Evolutionary conservation across 371 early-diverging fungal genomes (phyloP).

Genomic region (Dichotomocladium elegans): DNA sequence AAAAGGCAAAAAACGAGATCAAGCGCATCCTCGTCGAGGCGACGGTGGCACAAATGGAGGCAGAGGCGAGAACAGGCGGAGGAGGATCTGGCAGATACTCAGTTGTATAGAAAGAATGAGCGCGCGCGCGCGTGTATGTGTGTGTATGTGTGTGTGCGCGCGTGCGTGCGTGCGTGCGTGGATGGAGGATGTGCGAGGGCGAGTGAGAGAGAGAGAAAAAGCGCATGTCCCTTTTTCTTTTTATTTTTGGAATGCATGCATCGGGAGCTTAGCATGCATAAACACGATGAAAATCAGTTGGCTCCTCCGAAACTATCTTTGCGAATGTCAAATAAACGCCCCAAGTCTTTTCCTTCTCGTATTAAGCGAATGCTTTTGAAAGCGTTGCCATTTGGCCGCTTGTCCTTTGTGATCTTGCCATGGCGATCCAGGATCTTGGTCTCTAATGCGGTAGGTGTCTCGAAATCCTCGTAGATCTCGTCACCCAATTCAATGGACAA

Average conservation of each 20-base stretch:
- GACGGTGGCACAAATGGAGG: conserved; percentile 68
- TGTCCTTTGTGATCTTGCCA: conserved; percentile 45
- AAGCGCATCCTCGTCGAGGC: conserved; percentile 88
- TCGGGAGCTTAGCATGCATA: conserved; percentile 4
- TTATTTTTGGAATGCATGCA: not conserved
- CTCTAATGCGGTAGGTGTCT: conserved; percentile 49
- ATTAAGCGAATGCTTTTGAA: conserved; percentile 47
- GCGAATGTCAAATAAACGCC: conserved; percentile 49
- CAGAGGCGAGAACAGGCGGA: conserved; percentile 57
- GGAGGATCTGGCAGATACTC: conserved; percentile 40
- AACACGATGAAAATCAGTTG: conserved; percentile 34
- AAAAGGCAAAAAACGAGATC: conserved; percentile 91
- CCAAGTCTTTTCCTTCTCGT: conserved; percentile 44
- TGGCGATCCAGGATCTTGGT: conserved; percentile 51
- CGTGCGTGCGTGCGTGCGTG: not conserved
- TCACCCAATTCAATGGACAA: conserved; percentile 41
- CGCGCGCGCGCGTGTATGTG: too few relatives aligned
- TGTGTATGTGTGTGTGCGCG: not conserved
- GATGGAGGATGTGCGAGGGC: too few relatives aligned
- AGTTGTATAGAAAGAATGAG: conserved; percentile 29
- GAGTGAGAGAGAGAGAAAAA: too few relatives aligned
- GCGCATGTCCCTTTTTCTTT: too few relatives aligned
- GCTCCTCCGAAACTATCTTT: conserved; percentile 40
- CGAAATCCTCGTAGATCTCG: conserved; percentile 45
- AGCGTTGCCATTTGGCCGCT: conserved; percentile 50